Conservation (phyloP, 2,329 filamentous ascomycete genomes). For the Fusarium mexicanum region DNA sequence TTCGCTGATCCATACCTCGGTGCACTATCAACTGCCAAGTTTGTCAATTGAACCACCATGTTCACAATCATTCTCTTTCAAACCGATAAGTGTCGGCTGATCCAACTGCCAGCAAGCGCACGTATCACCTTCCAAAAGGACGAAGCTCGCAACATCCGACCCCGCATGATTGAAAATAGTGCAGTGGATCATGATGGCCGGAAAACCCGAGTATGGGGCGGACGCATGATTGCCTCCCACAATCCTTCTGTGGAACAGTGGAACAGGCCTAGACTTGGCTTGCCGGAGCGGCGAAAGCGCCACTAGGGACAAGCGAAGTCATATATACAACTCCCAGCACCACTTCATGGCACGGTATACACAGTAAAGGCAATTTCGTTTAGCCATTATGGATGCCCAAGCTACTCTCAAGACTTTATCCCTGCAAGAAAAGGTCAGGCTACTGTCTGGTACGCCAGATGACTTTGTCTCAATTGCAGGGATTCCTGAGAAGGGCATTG, state of each 20-base stretch:
- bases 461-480: not conserved
- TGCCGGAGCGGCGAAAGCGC: not conserved
- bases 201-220: not conserved
- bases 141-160: no score
- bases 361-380: not conserved
- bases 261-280: not conserved
- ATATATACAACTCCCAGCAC: not conserved
- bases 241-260: not conserved
- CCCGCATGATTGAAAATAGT: not conserved
- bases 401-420: not conserved
- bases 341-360: no score
- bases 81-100: no score
- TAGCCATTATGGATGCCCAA: not conserved
- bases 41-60: no score
- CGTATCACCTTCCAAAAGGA: no score
- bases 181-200: not conserved
- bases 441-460: not conserved
- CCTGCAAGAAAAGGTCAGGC: not conserved
- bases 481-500: not conserved
- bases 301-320: no score
- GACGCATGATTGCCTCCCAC: not conserved
- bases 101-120: no score
- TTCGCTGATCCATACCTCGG: no score
- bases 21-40: no score
- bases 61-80: not conserved